Conservation (phyloP, 1,284 basidiomycete species). For the Xanthoconium separans region DNA sequence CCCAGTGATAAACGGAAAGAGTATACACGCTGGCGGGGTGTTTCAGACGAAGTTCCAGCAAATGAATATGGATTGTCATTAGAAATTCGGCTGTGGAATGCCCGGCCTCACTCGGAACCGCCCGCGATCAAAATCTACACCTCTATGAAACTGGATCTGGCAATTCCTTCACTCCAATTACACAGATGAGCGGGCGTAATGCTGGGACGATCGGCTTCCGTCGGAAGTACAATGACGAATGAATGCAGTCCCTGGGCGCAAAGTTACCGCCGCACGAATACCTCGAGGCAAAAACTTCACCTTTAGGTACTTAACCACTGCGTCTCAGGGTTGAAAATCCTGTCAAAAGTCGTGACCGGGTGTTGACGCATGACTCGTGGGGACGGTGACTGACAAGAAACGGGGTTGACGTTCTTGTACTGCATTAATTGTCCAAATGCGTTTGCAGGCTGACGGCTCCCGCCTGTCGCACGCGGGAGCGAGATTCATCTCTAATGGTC, state of each 20-base stretch:
- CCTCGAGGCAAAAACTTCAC: constrained; percentile 34
- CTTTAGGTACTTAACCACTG: constrained; percentile 35
- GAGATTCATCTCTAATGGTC: constrained; percentile 9
- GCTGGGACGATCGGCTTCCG: constrained; percentile 27
- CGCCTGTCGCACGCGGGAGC: constrained; percentile 21
- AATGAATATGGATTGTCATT: constrained; percentile 34
- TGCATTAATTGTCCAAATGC: constrained; percentile 10
- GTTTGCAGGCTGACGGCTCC: constrained; percentile 12
- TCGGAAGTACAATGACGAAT: constrained; percentile 32
- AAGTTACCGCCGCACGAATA: constrained; percentile 32
- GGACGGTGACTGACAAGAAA: constrained; percentile 13
- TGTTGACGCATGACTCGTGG: constrained; percentile 11
- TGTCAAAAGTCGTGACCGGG: constrained; percentile 15
- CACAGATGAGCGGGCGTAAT: constrained; percentile 27
- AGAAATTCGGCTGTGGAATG: constrained; percentile 26
- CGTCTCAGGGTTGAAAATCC: constrained; percentile 34
- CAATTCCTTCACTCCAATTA: constrained; percentile 7
- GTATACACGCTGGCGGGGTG: constrained; percentile 30
- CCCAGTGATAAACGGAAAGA: constrained; percentile 30
- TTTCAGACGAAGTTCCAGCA: constrained; percentile 20
- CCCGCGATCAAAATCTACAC: constrained; percentile 13
- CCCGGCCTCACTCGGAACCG: constrained; percentile 26
- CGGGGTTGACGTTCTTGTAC: constrained; percentile 10
- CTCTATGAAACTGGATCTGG: constrained; percentile 13
- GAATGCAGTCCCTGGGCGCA: constrained; percentile 29